Conservation (phyloP, 805 yeast species). For the Candida palmyrensis region DNA sequence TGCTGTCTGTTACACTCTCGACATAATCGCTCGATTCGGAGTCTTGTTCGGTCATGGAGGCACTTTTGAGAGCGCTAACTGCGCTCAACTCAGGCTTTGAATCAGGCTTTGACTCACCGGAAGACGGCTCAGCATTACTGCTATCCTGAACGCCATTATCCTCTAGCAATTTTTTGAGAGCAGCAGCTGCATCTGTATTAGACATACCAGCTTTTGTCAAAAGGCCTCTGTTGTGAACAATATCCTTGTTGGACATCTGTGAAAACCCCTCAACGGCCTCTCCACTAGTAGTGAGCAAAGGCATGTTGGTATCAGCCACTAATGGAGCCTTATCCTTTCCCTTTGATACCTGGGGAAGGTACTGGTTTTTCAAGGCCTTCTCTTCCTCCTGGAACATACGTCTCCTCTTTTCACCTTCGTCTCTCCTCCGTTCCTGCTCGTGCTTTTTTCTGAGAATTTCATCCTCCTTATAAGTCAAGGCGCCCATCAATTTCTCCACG, state of each 20-base stretch:
- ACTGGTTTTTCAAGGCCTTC: slow-evolving; percentile 37
- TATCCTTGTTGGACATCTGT: slow-evolving; percentile 62
- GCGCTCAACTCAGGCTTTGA: no score
- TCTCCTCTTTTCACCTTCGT: slow-evolving; percentile 59
- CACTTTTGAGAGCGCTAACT: slow-evolving; percentile 13
- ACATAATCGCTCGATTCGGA: slow-evolving; percentile 6
- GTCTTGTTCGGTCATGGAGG: slow-evolving; percentile 12
- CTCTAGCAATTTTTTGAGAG: slow-evolving; percentile 41
- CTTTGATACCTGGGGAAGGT: slow-evolving; percentile 51
- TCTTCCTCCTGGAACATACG: slow-evolving; percentile 45
- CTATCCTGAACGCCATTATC: slow-evolving; percentile 40
- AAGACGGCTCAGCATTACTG: slow-evolving; percentile 1
- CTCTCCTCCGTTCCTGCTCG: slow-evolving; percentile 64
- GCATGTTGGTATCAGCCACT: slow-evolving; percentile 64
- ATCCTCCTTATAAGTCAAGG: slow-evolving; percentile 69
- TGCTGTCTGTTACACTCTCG: slow-evolving; percentile 7
- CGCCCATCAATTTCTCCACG: slow-evolving; percentile 65
- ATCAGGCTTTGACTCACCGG: no score
- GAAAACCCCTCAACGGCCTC: slow-evolving; percentile 61
- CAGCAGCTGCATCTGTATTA: slow-evolving; percentile 63
- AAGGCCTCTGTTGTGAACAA: slow-evolving; percentile 57
- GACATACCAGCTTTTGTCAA: slow-evolving; percentile 69
- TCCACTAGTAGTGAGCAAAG: slow-evolving; percentile 73
- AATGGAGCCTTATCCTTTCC: slow-evolving; percentile 77
- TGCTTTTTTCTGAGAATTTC: slow-evolving; percentile 68